Evolutionary conservation across 2,329 filamentous ascomycete species (phyloP), one percentile per base, ranked within the genome.

Genomic region (Colletotrichum falcatum): DNA sequence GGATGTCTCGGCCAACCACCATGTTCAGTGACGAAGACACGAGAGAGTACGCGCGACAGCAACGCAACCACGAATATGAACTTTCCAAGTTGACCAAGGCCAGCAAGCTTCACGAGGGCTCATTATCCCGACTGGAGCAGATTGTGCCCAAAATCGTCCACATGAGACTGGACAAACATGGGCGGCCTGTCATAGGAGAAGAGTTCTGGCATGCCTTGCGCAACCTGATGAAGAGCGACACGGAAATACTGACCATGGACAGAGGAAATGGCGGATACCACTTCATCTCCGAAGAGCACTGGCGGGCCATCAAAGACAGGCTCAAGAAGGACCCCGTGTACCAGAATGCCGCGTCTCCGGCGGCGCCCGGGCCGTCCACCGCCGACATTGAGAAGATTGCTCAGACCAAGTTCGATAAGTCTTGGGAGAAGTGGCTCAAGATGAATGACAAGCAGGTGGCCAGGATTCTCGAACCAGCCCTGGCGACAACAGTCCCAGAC

Each of bases 171-270:
- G 81, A 86, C 66, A 78, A 81, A 42, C 78, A 87, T 37, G 90
- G 90, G 18, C 83, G 85, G 12, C 79, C 83, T 0, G 79, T 86
- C 28, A 86, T 93, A 20, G 81, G 87, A 0, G 83, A 88, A 30
- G 85, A 89, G 3, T 92, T 94, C 70, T 94, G 89, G 87, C 83
- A 88, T 66, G 91, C 90, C 0, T 77, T 94, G 11, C 82, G 84
- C 30, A 85, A 87, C 63, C 83, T 86, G 66, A 85, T 92, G 58
- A 81, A 80, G 26, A 78, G 81, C 1, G 87, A 88, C 53, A 80
- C 81, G 2, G 79, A 81, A 37, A 82, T 89, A 48, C 76, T 88
- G 46, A 84, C 81, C 3, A 74, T 88, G 3, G 81, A 86, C 44
- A 81, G 81, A 37, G 77, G 79, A 3, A 76, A 78, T 2, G 75